Conservation (phyloP, 108 stramenopile genomes). For the Mediolabrus comicus region DNA sequence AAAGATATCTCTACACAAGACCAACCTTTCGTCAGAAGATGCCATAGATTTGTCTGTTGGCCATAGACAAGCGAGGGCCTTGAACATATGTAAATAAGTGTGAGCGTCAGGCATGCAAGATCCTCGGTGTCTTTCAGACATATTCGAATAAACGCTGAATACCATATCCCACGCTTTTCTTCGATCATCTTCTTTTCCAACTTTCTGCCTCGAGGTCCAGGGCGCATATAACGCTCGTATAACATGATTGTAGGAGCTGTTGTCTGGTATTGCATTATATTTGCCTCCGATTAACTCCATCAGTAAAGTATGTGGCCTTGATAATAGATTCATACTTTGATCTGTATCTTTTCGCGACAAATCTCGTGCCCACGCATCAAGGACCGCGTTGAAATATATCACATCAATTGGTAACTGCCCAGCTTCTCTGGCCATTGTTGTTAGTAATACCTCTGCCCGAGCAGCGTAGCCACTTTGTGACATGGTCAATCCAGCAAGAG, state of each 20-base stretch:
- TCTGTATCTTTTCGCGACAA: conserved; percentile 5
- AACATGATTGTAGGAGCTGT: conserved; percentile 41
- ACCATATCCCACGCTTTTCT: conserved; percentile 22
- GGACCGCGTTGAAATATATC: conserved; percentile 34
- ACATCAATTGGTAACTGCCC: conserved; percentile 14
- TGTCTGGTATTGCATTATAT: conserved; percentile 34
- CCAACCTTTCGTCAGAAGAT: conserved; percentile 12
- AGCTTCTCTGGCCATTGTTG: conserved; percentile 24
- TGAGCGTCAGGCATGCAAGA: conserved; percentile 29
- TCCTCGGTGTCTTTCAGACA: conserved; percentile 19
- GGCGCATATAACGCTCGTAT: conserved; percentile 41
- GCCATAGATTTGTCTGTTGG: background rate
- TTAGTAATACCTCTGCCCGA: conserved; percentile 17
- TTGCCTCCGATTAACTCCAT: conserved; percentile 15
- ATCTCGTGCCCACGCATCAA: conserved; percentile 36
- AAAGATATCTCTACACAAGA: conserved; percentile 19
- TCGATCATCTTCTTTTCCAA: background rate
- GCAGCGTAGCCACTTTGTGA: conserved; percentile 10
- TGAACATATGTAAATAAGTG: conserved; percentile 37
- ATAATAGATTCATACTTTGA: conserved; percentile 9
- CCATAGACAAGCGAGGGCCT: conserved; percentile 26
- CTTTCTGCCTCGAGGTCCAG: conserved; percentile 9
- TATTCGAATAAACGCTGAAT: conserved; percentile 14
- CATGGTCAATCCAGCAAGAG: conserved; percentile 9
- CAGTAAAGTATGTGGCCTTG: conserved; percentile 23